A percentile compares a stretch with the other conserved stretches of the same genome.
Conservation (phyloP, 2,329 filamentous ascomycete species). For the Penicillium palitans region DNA sequence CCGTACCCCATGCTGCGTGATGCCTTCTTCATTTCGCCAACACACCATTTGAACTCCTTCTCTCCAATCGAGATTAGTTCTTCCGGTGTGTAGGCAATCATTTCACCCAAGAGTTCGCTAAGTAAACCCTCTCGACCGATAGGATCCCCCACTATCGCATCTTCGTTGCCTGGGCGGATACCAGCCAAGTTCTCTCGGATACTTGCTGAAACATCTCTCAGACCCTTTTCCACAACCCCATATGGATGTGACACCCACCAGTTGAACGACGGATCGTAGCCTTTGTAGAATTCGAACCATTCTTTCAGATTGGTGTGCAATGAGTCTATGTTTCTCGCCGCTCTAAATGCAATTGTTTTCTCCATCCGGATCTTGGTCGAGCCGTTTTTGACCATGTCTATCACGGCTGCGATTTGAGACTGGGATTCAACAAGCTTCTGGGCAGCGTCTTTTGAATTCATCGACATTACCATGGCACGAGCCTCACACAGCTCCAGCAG, state of each 20-base stretch:
- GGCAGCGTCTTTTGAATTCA: not conserved
- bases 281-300: not conserved
- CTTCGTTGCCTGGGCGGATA: conserved; percentile 44
- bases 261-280: not conserved
- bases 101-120: conserved; percentile 56
- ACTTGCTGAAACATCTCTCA: conserved; percentile 29
- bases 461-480: not conserved
- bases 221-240: not conserved
- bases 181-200: conserved; percentile 50
- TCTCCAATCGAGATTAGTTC: conserved; percentile 22
- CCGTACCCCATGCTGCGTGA: conserved; percentile 51
- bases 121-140: conserved; percentile 55
- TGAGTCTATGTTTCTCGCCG: not conserved
- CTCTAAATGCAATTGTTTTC: not conserved
- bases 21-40: conserved; percentile 55
- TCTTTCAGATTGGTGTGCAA: not conserved
- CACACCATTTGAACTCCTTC: conserved; percentile 55
- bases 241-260: not conserved
- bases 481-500: not conserved
- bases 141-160: conserved; percentile 59
- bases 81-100: conserved; percentile 54
- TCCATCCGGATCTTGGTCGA: not conserved
- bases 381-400: not conserved
- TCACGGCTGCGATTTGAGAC: not conserved
- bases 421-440: not conserved